Evolutionary conservation across 2,329 filamentous ascomycete genomes (phyloP).

Genomic region (Metarhizium anisopliae): DNA sequence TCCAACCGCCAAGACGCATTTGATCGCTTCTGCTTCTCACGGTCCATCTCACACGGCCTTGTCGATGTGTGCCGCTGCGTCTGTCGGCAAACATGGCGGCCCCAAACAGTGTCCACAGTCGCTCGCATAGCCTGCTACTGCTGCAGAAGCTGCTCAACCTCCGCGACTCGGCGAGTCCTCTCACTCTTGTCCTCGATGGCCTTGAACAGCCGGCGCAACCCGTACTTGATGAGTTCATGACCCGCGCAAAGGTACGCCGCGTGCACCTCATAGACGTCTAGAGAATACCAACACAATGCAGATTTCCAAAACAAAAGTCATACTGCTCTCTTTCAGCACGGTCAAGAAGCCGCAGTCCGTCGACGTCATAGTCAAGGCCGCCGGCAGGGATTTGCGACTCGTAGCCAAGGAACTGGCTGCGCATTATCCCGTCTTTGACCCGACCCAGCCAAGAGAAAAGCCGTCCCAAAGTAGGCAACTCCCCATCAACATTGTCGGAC

Average conservation of each 20-base stretch:
- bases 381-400: slow-evolving; percentile 45
- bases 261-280: background rate
- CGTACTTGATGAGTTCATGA: slow-evolving; percentile 64
- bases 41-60: background rate
- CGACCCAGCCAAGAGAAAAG: slow-evolving; percentile 24
- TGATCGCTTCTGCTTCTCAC: background rate
- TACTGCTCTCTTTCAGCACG: slow-evolving; percentile 73
- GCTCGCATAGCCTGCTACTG: slow-evolving; percentile 76
- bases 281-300: slow-evolving; percentile 6
- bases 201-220: slow-evolving; percentile 71
- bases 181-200: slow-evolving; percentile 78
- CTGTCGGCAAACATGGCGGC: slow-evolving; percentile 35
- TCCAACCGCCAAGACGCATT: background rate
- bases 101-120: slow-evolving; percentile 53
- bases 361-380: slow-evolving; percentile 58
- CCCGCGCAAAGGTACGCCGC: slow-evolving; percentile 56
- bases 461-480: slow-evolving; percentile 32
- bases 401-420: slow-evolving; percentile 53
- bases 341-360: slow-evolving; percentile 53
- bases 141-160: slow-evolving; percentile 75
- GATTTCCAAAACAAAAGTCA: slow-evolving; percentile 58
- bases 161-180: slow-evolving; percentile 71
- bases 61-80: background rate
- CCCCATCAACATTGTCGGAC: no score
- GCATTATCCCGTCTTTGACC: slow-evolving; percentile 34